These are phyloP conservation scores for Violaceomyces palustris DNA, from an alignment of 1,284 basidiomycete species.

Conservation along the genomic window DNA sequence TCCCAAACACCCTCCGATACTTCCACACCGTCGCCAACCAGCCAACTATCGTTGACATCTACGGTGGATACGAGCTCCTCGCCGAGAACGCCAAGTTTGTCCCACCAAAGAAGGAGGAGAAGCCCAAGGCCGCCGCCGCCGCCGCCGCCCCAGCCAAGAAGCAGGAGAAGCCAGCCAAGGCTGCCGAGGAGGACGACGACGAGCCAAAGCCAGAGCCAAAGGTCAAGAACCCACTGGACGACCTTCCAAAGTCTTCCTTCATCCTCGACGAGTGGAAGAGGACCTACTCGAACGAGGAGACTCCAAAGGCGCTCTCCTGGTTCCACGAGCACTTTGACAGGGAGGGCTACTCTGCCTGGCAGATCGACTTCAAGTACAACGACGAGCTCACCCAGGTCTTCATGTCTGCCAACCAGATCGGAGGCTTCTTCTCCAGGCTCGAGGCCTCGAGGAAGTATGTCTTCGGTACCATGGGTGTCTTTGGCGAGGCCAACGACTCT, in stretches of 20 bases:
- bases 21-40: conserved; percentile 69
- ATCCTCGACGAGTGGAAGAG: conserved; percentile 98
- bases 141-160: conserved; percentile 46
- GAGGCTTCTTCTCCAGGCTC: conserved; percentile 91
- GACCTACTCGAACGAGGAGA: conserved; percentile 95
- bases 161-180: conserved; percentile 58
- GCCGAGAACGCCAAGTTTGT: conserved; percentile 70
- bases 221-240: conserved; percentile 88
- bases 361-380: conserved; percentile 95
- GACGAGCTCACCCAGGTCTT: conserved; percentile 75
- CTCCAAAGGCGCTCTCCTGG: conserved; percentile 54
- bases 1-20: conserved; percentile 74
- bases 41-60: conserved; percentile 41
- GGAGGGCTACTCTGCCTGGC: conserved; percentile 83
- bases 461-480: conserved; percentile 86
- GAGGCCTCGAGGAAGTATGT: conserved; percentile 57
- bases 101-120: conserved; percentile 63
- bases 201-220: conserved; percentile 62
- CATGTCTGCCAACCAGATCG: conserved; percentile 62
- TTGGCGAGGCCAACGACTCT: conserved; percentile 69
- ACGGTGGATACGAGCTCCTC: conserved; percentile 58
- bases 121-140: conserved; percentile 41
- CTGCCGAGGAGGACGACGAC: conserved; percentile 63
- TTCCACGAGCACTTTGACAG: conserved; percentile 68
- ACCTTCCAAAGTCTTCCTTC: conserved; percentile 82